Percentiles rank a stretch among this genome's conserved stretches.
Conservation (phyloP, 257 asterid genomes). For the Hygrophila difformis region DNA sequence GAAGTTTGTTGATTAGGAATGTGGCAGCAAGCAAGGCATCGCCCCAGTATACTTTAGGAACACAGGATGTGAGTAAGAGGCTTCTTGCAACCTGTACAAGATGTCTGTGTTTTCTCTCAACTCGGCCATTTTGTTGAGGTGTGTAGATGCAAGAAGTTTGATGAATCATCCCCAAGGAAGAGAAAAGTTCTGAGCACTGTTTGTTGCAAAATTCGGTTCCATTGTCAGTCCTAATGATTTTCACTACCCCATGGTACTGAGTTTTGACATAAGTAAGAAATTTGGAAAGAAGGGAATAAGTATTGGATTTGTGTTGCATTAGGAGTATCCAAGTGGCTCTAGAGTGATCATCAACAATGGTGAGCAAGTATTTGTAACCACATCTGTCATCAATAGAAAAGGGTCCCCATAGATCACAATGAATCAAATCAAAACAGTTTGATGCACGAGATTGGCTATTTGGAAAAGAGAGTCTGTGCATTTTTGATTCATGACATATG, state of each 20-base stretch:
- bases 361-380: neutral
- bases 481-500: neutral
- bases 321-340: neutral
- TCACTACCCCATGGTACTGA: neutral
- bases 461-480: neutral
- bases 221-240: neutral
- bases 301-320: neutral
- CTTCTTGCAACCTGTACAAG: neutral
- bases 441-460: no score
- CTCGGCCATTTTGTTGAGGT: neutral
- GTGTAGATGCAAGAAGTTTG: neutral
- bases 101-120: neutral
- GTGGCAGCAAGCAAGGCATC: neutral
- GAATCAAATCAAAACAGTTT: neutral
- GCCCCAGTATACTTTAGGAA: neutral
- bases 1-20: neutral
- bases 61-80: neutral
- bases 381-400: neutral
- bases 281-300: neutral
- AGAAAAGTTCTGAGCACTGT: neutral
- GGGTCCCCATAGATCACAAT: conserved; percentile 4
- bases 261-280: neutral
- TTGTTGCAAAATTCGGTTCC: neutral
- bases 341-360: neutral
- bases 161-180: neutral